Evolutionary conservation across 352 stramenopile genomes (phyloP), one percentile per base, ranked within the genome.

Genomic region (Hyphochytrium catenoides): DNA sequence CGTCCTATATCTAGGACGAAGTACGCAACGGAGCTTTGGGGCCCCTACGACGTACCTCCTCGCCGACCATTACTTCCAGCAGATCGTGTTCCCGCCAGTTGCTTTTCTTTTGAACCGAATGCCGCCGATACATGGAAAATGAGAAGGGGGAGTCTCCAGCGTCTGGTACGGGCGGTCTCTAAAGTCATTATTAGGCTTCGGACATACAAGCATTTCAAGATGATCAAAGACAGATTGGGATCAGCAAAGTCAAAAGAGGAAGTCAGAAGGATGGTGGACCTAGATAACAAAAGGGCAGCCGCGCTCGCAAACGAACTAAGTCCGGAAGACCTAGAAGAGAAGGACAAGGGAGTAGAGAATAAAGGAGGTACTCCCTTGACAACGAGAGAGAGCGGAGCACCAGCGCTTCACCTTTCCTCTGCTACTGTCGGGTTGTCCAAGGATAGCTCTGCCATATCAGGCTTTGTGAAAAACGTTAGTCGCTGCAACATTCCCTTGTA

Each of bases 11-110:
- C n/a, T n/a, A n/a, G n/a, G n/a, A 83, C 87, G 38, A 40, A 43
- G 18, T 75, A 83, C 52, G 74, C 76, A 50, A 87, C 85, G 41
- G 70, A 88, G 42, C 32, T 87, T 41, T 88, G 72, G 75, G 36
- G 23, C 67, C 63, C n/a, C 31, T 46, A 12, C 8, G 23, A 25
- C n/a, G n/a, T n/a, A 8, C 11, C 15, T 12, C 21, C 8, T 4
- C 24, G 26, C 7, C 8, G 22, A 17, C 31, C 31, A 26, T 34
- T 21, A 2, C 9, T 5, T 12, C 11, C 26, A 27, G 28, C n/a
- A 33, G 23, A 41, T 74, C 21, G 45, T 69, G 3, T 62, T n/a
- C n/a, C n/a, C n/a, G n/a, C n/a, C n/a, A n/a, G n/a, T n/a, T n/a
- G n/a, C n/a, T n/a, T n/a, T n/a, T n/a, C n/a, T n/a, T n/a, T n/a